Percentiles rank a stretch among this genome's conserved stretches.
Evolutionary conservation across 1,284 basidiomycete genomes (phyloP).

Genomic region (Trametes sp.): DNA sequence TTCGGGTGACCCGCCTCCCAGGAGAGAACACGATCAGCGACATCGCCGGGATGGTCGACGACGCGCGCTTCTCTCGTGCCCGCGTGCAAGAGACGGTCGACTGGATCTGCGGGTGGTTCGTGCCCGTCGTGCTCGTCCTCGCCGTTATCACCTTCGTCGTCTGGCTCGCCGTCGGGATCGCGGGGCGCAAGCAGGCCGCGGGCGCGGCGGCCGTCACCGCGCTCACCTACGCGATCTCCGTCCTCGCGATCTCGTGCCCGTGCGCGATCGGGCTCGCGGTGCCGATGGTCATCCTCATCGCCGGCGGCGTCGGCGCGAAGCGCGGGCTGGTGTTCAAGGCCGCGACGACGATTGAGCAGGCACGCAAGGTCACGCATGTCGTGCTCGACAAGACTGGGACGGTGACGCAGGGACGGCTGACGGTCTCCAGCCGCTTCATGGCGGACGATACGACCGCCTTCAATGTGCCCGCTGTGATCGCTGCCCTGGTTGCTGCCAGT

Average conservation of each 20-base stretch:
- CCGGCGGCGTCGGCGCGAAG: conserved; percentile 45
- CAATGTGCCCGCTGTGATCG: conserved; percentile 32
- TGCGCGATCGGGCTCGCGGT: conserved; percentile 51
- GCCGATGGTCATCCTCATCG: conserved; percentile 47
- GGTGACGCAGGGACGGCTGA: conserved; percentile 47
- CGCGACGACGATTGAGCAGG: conserved; percentile 43
- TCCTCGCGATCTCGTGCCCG: conserved; percentile 53
- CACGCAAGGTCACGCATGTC: conserved; percentile 43
- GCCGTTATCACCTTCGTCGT: conserved; percentile 45
- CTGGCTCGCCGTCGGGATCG: conserved; percentile 47
- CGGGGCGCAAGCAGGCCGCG: conserved; percentile 38
- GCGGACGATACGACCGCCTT: conserved; percentile 34
- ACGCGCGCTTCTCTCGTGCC: conserved; percentile 48
- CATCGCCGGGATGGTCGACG: conserved; percentile 48
- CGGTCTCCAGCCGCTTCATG: conserved; percentile 39
- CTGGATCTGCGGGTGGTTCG: conserved; percentile 45
- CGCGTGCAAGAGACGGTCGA: conserved; percentile 51
- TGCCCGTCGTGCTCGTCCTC: conserved; percentile 44
- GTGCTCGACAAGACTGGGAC: conserved; percentile 60
- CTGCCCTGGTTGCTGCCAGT: conserved; percentile 38
- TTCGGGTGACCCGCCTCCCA: conserved; percentile 47
- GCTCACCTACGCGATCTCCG: conserved; percentile 50
- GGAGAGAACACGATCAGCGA: conserved; percentile 54
- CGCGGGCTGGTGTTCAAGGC: conserved; percentile 47
- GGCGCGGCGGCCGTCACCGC: conserved; percentile 43